A percentile compares a stretch with the other conserved stretches of the same genome.
Evolutionary conservation across 108 stramenopile species (phyloP).

Genomic region (Cyclotella cryptica): DNA sequence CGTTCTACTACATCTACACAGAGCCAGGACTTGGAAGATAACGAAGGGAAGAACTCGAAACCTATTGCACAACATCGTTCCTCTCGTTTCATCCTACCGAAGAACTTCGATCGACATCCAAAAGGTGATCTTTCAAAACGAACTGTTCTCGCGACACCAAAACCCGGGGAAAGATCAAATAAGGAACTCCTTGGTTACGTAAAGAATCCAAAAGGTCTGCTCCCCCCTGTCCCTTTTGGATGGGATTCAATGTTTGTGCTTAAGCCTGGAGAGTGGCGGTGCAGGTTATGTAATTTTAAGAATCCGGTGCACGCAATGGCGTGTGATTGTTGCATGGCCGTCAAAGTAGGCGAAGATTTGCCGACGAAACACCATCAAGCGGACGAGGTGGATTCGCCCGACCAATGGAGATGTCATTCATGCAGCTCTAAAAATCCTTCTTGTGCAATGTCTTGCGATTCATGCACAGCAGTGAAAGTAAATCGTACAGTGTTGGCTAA

Average conservation of each 20-base stretch:
- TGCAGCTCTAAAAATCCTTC: no score
- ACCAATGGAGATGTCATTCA: no score
- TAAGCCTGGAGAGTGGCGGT: constrained; percentile 37
- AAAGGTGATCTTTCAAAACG: background rate
- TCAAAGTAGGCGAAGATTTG: background rate
- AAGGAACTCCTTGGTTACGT: background rate
- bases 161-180: background rate
- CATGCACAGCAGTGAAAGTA: constrained; percentile 7
- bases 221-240: constrained; percentile 13
- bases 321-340: background rate
- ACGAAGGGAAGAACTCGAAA: no score
- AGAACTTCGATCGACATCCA: background rate
- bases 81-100: no score
- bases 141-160: background rate
- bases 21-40: no score
- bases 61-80: no score
- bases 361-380: background rate
- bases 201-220: constrained; percentile 5
- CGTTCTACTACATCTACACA: no score
- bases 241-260: constrained; percentile 25
- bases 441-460: constrained; percentile 13
- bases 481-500: background rate
- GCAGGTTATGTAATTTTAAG: constrained; percentile 19
- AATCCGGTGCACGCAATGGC: constrained; percentile 26
- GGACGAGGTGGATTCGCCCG: no score